phyloP scores from a whole-genome alignment of 371 early-diverging fungal genomes.

The Dichotomocladium elegans region DNA sequence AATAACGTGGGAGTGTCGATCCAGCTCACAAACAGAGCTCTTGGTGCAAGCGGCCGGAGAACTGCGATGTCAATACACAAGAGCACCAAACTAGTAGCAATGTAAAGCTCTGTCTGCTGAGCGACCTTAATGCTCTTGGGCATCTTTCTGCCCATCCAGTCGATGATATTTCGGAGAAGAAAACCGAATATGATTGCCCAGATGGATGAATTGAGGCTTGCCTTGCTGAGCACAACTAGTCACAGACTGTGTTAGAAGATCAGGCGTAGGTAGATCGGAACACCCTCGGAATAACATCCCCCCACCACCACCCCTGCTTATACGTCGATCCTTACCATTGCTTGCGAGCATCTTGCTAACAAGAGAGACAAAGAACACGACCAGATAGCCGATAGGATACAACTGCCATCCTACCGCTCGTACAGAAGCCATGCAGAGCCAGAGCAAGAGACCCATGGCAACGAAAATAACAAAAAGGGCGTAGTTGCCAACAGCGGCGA shows the following conservation, averaged over 20 bases:
- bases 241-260: not conserved
- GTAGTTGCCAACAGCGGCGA: conserved; percentile 37
- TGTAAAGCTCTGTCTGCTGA: conserved; percentile 59
- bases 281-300: not conserved
- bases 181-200: conserved; percentile 64
- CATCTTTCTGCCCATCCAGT: conserved; percentile 30
- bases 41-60: conserved; percentile 51
- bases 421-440: conserved; percentile 42
- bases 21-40: conserved; percentile 64
- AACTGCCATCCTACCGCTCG: conserved; percentile 34
- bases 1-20: conserved; percentile 57
- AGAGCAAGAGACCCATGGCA: conserved; percentile 46
- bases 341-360: conserved; percentile 56
- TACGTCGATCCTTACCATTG: conserved; percentile 37
- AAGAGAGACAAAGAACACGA: conserved; percentile 46
- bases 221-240: conserved; percentile 11
- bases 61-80: conserved; percentile 57
- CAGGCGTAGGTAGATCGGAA: not conserved
- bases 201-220: conserved; percentile 56
- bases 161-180: conserved; percentile 40
- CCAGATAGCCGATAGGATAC: conserved; percentile 46
- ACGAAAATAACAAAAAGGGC: conserved; percentile 49
- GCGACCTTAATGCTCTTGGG: conserved; percentile 56
- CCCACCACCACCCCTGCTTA: no score
- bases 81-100: conserved; percentile 56